Evolutionary conservation across 2,329 filamentous ascomycete species (phyloP).

Genomic region (Apiospora kogelbergensis): DNA sequence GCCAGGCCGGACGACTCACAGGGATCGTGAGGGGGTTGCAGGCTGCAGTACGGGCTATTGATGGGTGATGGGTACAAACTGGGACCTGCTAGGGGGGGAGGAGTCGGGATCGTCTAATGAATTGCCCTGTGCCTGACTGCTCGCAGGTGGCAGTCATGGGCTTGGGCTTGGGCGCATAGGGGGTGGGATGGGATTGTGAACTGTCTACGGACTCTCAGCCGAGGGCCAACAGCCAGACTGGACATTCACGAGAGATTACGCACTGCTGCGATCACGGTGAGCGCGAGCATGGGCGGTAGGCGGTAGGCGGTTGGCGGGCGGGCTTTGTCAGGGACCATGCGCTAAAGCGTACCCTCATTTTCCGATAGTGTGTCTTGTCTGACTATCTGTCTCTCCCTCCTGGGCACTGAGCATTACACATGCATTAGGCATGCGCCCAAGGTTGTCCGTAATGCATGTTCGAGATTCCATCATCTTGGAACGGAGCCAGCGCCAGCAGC

Average conservation of each 20-base stretch:
- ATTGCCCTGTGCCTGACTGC: slow-evolving; percentile 5
- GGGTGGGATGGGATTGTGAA: background rate
- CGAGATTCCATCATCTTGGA: slow-evolving; percentile 5
- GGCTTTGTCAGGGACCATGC: slow-evolving; percentile 7
- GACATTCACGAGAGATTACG: background rate
- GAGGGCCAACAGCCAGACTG: background rate
- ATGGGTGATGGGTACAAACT: background rate
- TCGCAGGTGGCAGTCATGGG: background rate
- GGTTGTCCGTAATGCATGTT: background rate
- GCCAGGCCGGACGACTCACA: background rate
- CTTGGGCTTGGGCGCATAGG: background rate
- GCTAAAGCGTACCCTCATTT: background rate
- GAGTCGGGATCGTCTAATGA: background rate
- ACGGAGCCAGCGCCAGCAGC: background rate
- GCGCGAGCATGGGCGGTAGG: background rate
- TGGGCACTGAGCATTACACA: background rate
- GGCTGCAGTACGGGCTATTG: background rate
- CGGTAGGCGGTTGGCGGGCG: too few relatives aligned
- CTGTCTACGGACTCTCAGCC: slow-evolving; percentile 5
- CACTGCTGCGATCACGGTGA: background rate
- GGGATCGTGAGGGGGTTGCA: background rate
- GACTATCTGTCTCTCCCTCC: background rate
- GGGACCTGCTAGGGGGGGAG: background rate
- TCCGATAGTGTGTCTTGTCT: background rate
- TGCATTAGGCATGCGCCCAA: background rate